Evolutionary conservation across 2,329 filamentous ascomycete genomes (phyloP).

Genomic region (Leptographium lundbergii): DNA sequence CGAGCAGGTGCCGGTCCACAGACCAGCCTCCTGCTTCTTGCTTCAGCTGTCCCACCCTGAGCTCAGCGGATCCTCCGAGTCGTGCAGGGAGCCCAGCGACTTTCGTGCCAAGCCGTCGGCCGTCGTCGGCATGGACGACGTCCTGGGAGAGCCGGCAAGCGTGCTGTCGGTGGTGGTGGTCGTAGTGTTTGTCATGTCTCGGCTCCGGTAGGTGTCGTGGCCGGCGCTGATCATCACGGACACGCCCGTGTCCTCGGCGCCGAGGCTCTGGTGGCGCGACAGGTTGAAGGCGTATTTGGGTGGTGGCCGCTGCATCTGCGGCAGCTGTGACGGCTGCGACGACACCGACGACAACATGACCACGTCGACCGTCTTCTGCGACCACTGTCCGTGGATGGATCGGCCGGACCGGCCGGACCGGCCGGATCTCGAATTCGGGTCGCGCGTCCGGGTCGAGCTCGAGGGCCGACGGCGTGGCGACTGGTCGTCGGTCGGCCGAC

Average conservation of each 20-base stretch:
- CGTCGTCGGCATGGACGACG: neutral
- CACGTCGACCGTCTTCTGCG: neutral
- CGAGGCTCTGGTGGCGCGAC: neutral
- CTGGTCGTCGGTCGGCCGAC: neutral
- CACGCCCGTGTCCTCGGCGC: neutral
- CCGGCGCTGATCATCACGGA: constrained; percentile 2
- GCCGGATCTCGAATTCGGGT: neutral
- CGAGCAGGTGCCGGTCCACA: neutral
- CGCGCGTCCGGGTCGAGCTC: neutral
- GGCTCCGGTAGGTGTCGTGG: neutral
- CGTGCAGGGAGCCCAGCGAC: neutral
- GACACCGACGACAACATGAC: constrained; percentile 4
- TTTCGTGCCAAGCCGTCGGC: neutral
- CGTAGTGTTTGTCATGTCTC: neutral
- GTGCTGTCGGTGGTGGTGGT: neutral
- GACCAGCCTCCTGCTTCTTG: neutral
- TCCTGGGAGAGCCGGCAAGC: neutral
- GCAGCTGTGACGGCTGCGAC: neutral
- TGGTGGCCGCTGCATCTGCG: neutral
- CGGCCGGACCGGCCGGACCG: neutral
- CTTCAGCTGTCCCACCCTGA: neutral
- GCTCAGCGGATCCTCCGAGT: neutral
- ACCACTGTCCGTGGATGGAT: neutral
- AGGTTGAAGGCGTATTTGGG: neutral
- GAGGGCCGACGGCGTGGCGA: neutral